Conservation (phyloP, 148 eudicot species). For the Rhododendron mucronatum region DNA sequence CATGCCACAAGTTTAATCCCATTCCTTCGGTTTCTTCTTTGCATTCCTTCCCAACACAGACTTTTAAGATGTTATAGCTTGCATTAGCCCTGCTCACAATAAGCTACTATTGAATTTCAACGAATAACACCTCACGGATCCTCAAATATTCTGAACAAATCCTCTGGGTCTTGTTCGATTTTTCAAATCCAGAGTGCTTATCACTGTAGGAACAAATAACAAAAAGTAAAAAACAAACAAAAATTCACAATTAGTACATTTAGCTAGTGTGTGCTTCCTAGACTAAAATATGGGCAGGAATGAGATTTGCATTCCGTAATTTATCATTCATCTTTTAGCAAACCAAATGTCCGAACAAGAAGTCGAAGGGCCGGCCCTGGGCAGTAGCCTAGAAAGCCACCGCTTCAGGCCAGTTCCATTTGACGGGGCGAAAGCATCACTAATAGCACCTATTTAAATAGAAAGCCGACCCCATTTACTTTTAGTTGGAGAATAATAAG, state of each 20-base stretch:
- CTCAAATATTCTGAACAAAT: not conserved
- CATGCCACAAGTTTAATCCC: not conserved
- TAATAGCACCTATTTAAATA: too few species aligned
- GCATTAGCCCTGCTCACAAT: not conserved
- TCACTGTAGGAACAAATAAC: not conserved
- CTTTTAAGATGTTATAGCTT: not conserved
- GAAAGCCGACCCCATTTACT: too few species aligned
- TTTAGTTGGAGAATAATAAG: too few species aligned
- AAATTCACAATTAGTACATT: not conserved
- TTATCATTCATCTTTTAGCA: not conserved
- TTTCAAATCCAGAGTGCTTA: not conserved
- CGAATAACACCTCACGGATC: not conserved
- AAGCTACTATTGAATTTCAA: not conserved
- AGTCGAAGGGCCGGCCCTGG: not conserved
- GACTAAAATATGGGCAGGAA: not conserved
- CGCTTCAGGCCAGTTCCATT: not conserved
- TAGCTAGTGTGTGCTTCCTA: not conserved
- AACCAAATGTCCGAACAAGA: not conserved
- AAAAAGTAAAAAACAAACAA: not conserved
- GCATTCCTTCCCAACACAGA: not conserved
- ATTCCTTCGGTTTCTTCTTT: not conserved
- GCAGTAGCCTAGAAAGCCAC: not conserved
- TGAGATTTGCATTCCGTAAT: not conserved
- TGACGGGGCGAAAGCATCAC: too few species aligned
- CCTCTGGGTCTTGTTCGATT: not conserved